phyloP scores from a whole-genome alignment of 2,329 filamentous ascomycete genomes.

The Cucurbitaria berberidis region DNA sequence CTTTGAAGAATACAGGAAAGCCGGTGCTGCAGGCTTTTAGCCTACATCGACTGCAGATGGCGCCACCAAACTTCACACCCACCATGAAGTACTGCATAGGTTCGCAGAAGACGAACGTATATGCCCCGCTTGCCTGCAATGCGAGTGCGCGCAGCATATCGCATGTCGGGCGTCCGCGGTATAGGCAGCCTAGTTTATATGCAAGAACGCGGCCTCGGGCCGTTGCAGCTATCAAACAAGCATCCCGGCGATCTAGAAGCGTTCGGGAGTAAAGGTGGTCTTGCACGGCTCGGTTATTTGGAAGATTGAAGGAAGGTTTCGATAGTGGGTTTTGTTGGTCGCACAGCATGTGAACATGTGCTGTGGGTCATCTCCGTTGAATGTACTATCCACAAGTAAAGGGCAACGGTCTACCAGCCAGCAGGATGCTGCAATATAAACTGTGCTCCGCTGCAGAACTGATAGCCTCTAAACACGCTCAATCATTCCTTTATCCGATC shows the following conservation, averaged over 20 bases:
- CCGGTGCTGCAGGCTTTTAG: constrained; percentile 39
- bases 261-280: not conserved
- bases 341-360: constrained; percentile 11
- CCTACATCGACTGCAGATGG: constrained; percentile 7
- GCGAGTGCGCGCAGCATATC: not conserved
- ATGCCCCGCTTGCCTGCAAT: not conserved
- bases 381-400: not conserved
- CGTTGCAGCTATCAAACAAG: constrained; percentile 12
- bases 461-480: not conserved
- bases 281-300: constrained; percentile 6
- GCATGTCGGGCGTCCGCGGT: constrained; percentile 3
- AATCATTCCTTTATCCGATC: not conserved
- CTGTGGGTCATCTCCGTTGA: too few relatives aligned
- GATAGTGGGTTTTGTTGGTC: constrained; percentile 10
- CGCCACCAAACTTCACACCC: constrained; percentile 2
- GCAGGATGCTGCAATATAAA: constrained; percentile 6
- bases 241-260: not conserved
- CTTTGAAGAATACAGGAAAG: constrained; percentile 57
- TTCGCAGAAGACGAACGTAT: not conserved
- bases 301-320: not conserved
- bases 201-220: constrained; percentile 17
- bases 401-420: not conserved
- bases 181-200: constrained; percentile 2
- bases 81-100: not conserved
- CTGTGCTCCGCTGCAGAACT: not conserved